Evolutionary conservation across 345 rosid genomes (phyloP), one percentile per base, ranked within the genome.

Genomic region (Zanthoxylum bungeanum): DNA sequence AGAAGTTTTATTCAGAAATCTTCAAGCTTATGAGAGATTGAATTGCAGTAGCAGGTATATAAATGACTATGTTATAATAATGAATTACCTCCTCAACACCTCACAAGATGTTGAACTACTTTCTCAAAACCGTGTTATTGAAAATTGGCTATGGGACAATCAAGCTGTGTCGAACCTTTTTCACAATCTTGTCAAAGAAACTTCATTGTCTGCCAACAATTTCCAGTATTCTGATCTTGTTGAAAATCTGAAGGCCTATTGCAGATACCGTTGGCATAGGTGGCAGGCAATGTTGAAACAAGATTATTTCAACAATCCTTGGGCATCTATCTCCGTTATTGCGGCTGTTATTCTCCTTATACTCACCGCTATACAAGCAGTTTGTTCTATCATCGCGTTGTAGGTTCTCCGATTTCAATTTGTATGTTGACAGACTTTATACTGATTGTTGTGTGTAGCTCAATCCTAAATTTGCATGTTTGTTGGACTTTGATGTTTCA

Each of bases 1-100:
- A 0, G 51, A 74, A 50, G 30, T 6, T 2, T 12, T 52, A 11
- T 42, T 73, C 31, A 17, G 56, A 0, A 80, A 77, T 64, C 50
- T 80, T 1, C 22, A 47, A 0, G 76, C 80, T 11, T 80, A 58
- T 4, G 78, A 77, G 53, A 73, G 67, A 60, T 61, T 72, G 30
- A 55, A 71, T 34, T 59, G 64, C 25, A 3, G 12, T 0, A 0
- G 2, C 9, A 0, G 5, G 1, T 7, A 2, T 4, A 34, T 31
- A 16, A 47, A 21, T 2, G 73, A 53, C 9, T 78, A 34, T 0
- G 16, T 74, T 30, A 1, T 31, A 1, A 21, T 70, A 24, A 59
- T 74, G 64, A 37, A 24, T 44, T 24, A 4, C 28, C 73, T 78
- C 8, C 2, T 69, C 27, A 16, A 59, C 6, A 7, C 25, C 2